A percentile compares a stretch with the other conserved stretches of the same genome.
Conservation (phyloP, 805 yeast species). For the Sugiyamaella americana region DNA sequence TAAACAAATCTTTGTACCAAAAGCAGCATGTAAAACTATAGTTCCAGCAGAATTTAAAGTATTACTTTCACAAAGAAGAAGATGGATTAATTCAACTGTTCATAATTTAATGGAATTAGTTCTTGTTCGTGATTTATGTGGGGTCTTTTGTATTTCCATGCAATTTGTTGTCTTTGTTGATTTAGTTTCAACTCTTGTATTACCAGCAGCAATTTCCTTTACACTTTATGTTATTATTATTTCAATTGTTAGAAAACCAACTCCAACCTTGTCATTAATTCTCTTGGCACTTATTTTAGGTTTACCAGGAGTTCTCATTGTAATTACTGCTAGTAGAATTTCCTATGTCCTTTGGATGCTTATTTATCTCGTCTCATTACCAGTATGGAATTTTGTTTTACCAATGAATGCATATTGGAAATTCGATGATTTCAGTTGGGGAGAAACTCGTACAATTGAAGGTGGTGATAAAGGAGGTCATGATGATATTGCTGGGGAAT, state of each 20-base stretch:
- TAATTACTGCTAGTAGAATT: slow-evolving; percentile 69
- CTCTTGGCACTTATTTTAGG: slow-evolving; percentile 77
- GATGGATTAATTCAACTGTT: slow-evolving; percentile 95
- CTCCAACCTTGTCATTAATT: slow-evolving; percentile 71
- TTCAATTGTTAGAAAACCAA: slow-evolving; percentile 68
- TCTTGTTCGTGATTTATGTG: slow-evolving; percentile 82
- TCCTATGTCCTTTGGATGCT: slow-evolving; percentile 74
- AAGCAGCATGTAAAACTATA: slow-evolving; percentile 87
- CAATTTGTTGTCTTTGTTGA: slow-evolving; percentile 84
- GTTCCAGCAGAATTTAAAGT: slow-evolving; percentile 79
- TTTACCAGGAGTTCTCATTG: slow-evolving; percentile 74
- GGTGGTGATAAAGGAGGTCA: slow-evolving; percentile 63
- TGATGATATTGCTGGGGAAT: slow-evolving; percentile 68
- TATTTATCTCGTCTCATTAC: slow-evolving; percentile 72
- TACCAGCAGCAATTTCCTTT: slow-evolving; percentile 82
- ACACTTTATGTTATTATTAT: slow-evolving; percentile 71
- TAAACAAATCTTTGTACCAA: slow-evolving; percentile 79
- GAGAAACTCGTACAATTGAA: slow-evolving; percentile 79
- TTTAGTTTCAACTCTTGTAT: slow-evolving; percentile 77
- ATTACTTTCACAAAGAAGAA: slow-evolving; percentile 84
- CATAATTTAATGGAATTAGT: slow-evolving; percentile 88
- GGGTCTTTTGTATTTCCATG: slow-evolving; percentile 93
- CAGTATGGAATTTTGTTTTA: slow-evolving; percentile 85
- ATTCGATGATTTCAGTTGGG: slow-evolving; percentile 96
- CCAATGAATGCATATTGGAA: slow-evolving; percentile 91